These are phyloP conservation scores for Solanum chacoense DNA, from an alignment of 305 asterid species.

Conservation along the genomic window DNA sequence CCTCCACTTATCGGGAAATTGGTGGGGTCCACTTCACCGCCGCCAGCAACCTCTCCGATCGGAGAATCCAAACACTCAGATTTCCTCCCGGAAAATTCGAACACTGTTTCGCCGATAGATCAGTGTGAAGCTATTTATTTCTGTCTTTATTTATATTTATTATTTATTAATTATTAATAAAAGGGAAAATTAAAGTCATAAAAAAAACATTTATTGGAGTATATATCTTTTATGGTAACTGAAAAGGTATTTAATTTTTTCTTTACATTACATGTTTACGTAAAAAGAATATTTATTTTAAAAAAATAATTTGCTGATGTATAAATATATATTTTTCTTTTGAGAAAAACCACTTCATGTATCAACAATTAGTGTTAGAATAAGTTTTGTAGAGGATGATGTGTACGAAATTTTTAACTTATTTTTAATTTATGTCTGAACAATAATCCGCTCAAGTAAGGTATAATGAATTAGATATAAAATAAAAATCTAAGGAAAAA, in stretches of 20 bases:
- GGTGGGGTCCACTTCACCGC: constrained; percentile 29
- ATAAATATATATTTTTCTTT: too few species aligned
- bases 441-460: neutral
- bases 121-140: neutral
- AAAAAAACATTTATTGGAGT: neutral
- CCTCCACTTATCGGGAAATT: neutral
- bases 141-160: neutral
- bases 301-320: too few species aligned
- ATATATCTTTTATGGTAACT: neutral
- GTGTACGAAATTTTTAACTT: neutral
- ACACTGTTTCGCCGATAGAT: neutral
- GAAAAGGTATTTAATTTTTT: neutral
- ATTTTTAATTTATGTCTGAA: neutral
- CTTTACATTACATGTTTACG: neutral
- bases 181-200: neutral
- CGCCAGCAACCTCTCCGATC: constrained; percentile 26
- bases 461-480: neutral
- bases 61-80: constrained; percentile 5
- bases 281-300: too few species aligned
- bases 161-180: too few species aligned
- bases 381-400: neutral
- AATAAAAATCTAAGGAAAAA: neutral
- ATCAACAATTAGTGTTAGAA: too few species aligned
- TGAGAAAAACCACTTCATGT: neutral
- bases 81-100: neutral